Evolutionary conservation across 1,284 basidiomycete species (phyloP).

Genomic region (Microstroma glucosiphilum): DNA sequence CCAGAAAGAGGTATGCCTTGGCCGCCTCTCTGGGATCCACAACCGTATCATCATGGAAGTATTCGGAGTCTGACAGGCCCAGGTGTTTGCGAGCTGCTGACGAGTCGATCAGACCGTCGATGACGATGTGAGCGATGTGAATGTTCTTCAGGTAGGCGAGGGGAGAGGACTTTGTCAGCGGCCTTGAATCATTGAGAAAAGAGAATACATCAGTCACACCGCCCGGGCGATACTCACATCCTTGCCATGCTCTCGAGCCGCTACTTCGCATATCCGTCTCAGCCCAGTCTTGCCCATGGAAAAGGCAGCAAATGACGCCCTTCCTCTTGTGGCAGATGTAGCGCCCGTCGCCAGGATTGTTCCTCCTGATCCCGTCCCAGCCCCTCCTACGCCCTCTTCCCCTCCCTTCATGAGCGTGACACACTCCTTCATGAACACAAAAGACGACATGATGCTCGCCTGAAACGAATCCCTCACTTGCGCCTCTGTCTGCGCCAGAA

Average conservation of each 20-base stretch:
- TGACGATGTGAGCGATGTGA: conserved; percentile 35
- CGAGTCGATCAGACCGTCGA: conserved; percentile 37
- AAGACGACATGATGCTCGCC: conserved; percentile 28
- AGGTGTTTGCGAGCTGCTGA: conserved; percentile 26
- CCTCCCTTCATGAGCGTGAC: conserved; percentile 21
- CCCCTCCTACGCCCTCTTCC: conserved; percentile 1
- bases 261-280: conserved; percentile 29
- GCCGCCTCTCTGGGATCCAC: conserved; percentile 33
- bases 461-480: conserved; percentile 25
- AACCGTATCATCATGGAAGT: conserved; percentile 28
- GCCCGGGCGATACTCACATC: background rate
- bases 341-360: conserved; percentile 36
- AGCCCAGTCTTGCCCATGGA: conserved; percentile 32
- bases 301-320: conserved; percentile 37
- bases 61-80: conserved; percentile 25
- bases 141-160: conserved; percentile 10
- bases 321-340: conserved; percentile 26
- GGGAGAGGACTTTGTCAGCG: too few relatives aligned
- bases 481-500: conserved; percentile 22
- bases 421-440: conserved; percentile 29
- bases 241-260: background rate
- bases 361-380: conserved; percentile 22
- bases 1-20: conserved; percentile 41
- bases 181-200: too few relatives aligned
- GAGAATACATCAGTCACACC: too few relatives aligned